Evolutionary conservation across 2,329 filamentous ascomycete species (phyloP).

Genomic region (Alternaria alternata): DNA sequence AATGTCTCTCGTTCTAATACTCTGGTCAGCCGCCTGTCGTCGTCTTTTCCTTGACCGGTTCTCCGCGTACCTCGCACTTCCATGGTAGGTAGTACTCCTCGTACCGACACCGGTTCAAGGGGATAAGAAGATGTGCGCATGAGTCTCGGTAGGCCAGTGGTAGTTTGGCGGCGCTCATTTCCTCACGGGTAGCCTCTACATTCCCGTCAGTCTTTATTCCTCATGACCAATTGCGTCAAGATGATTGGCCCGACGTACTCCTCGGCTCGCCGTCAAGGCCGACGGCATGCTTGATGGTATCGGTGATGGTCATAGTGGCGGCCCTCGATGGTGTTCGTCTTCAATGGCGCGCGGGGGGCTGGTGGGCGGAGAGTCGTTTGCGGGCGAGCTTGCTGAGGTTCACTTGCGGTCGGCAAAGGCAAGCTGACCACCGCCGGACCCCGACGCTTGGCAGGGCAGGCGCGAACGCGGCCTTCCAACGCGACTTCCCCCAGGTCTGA

Average conservation of each 20-base stretch:
- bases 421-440: slow-evolving; percentile 20
- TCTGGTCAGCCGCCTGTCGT: slow-evolving; percentile 24
- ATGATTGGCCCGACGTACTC: slow-evolving; percentile 40
- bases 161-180: slow-evolving; percentile 90
- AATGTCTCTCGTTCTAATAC: slow-evolving; percentile 87
- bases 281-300: slow-evolving; percentile 59
- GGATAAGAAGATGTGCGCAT: slow-evolving; percentile 93
- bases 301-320: slow-evolving; percentile 53
- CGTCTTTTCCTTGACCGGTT: background rate
- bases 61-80: slow-evolving; percentile 86
- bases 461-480: slow-evolving; percentile 25
- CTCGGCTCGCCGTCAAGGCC: slow-evolving; percentile 51
- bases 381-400: slow-evolving; percentile 26
- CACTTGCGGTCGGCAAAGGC: slow-evolving; percentile 26
- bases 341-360: slow-evolving; percentile 33
- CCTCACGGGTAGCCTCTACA: slow-evolving; percentile 80
- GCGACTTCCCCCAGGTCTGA: slow-evolving; percentile 24
- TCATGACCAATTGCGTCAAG: slow-evolving; percentile 30
- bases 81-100: slow-evolving; percentile 94
- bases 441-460: slow-evolving; percentile 29
- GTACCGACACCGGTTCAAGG: slow-evolving; percentile 91
- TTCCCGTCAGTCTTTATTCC: slow-evolving; percentile 39
- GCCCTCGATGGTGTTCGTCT: slow-evolving; percentile 16
- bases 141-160: slow-evolving; percentile 93
- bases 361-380: slow-evolving; percentile 18